These are phyloP conservation scores for Tagetes patula DNA, from an alignment of 129 eudicot genomes.

Conservation along the genomic window DNA sequence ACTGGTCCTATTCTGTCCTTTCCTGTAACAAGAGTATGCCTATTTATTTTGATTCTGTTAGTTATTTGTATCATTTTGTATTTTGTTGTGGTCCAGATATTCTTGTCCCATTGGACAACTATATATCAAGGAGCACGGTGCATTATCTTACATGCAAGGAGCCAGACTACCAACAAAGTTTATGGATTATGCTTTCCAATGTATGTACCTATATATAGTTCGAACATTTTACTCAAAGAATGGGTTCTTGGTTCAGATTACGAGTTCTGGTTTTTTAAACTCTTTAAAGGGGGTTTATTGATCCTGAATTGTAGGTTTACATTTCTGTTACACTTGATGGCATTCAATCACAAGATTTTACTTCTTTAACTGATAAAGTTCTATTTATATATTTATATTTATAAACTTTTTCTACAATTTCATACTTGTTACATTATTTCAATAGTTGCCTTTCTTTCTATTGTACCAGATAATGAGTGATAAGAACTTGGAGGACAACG, in stretches of 20 bases:
- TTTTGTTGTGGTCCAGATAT: conserved; percentile 47
- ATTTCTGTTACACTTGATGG: not conserved
- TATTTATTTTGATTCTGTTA: not conserved
- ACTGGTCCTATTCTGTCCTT: not conserved
- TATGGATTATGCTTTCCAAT: conserved; percentile 77
- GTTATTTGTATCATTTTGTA: not conserved
- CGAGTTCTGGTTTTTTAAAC: not conserved
- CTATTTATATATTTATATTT: not conserved
- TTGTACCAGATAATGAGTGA: conserved; percentile 67
- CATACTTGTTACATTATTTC: not conserved
- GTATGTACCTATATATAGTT: conserved; percentile 36
- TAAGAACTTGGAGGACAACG: conserved; percentile 76
- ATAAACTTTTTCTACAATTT: not conserved
- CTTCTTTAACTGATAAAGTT: not conserved
- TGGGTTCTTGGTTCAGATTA: not conserved
- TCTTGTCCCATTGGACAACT: conserved; percentile 81
- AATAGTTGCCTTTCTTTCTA: not conserved
- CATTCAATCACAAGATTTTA: not conserved
- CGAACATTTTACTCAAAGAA: not conserved
- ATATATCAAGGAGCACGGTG: conserved; percentile 67
- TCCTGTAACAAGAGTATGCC: not conserved
- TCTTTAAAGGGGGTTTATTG: not conserved
- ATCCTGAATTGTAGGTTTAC: not conserved
- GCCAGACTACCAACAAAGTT: conserved; percentile 89
- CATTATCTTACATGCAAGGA: conserved; percentile 79